A percentile compares a stretch with the other conserved stretches of the same genome.
These are phyloP conservation scores for Sarocladium strictum DNA, from an alignment of 2,329 filamentous ascomycete species.

Conservation along the genomic window DNA sequence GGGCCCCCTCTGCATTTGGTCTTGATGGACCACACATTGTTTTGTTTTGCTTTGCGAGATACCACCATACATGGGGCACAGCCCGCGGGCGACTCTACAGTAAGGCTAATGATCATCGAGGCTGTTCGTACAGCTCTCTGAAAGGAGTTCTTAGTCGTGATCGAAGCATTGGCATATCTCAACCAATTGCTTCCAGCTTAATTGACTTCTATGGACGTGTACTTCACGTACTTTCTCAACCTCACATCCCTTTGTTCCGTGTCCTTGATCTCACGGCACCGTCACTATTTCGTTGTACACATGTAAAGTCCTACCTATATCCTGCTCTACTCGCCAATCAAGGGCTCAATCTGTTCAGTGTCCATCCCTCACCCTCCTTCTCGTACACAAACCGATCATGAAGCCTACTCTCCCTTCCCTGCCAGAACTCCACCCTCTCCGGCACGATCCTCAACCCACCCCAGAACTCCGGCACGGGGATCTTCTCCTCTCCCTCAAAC, in stretches of 20 bases:
- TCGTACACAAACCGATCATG: slow-evolving; percentile 92
- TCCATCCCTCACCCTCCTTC: slow-evolving; percentile 51
- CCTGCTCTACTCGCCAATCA: slow-evolving; percentile 26
- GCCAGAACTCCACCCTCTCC: slow-evolving; percentile 90
- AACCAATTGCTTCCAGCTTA: no score
- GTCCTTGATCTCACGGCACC: no score
- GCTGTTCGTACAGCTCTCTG: no score
- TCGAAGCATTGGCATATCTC: no score
- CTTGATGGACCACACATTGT: not conserved
- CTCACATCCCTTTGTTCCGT: no score
- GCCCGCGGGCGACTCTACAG: not conserved
- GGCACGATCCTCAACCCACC: slow-evolving; percentile 83
- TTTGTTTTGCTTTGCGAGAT: not conserved
- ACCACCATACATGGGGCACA: not conserved
- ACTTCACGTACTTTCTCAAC: no score
- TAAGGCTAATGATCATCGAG: not conserved
- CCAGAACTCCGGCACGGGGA: slow-evolving; percentile 93
- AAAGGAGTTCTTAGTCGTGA: no score
- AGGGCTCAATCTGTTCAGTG: slow-evolving; percentile 67
- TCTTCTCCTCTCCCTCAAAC: slow-evolving; percentile 70
- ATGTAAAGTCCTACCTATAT: no score
- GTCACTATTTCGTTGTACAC: no score
- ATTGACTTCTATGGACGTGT: no score
- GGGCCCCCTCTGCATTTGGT: not conserved
- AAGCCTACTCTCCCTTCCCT: slow-evolving; percentile 80